Base-by-base conservation (phyloP, 1,139 yeast genomes). In the Chernovozyma sophiae-reginae region DNA sequence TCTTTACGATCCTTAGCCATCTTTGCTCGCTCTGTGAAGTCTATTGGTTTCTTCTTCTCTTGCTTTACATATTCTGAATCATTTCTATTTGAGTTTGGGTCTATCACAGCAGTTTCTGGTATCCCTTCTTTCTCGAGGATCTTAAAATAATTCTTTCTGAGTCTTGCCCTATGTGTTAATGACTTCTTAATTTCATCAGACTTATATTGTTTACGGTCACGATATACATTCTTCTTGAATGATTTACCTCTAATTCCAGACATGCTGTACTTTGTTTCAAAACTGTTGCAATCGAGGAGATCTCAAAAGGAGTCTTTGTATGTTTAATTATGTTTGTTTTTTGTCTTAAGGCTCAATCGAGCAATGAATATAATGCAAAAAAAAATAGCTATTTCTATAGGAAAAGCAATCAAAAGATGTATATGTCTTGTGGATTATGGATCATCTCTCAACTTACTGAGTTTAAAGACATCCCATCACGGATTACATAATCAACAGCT, bases 61-160 rank as follows among this genome's bases (percentile, higher is more conserved):
- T 34, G 34, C 6, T 13, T 13, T 38, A 34, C 7, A 5, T 16
- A 20, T 11, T 28, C 19, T 5, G 18, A 10, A 28, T 28, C 23
- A 5, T 19, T 6, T 26, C 11, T 6, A 14, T 12, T 26, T 30
- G 19, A 17, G 13, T 8, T 25, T n/a, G 3, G 14, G 26, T 20
- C 22, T 22, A 23, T 16, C 12, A 16, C 12, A 12, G 26, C 25
- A 25, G 27, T 25, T 14, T 28, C 36, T 34, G 70, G 63, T 37
- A 37, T 8, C 4, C 87, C 90, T 49, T 87, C 94, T 42, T 77
- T 74, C 46, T 86, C 86, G 35, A 87, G 61, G 43, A 87, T 66
- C 55, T 89, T 87, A 65, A 86, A 81, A 55, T 90, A 90, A 41
- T 79, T 81, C 56, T 81, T 85, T 65, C 89, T 77, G 46, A 89